Base-by-base conservation (phyloP, 768 basidiomycete species). In the Lactarius quietus region DNA sequence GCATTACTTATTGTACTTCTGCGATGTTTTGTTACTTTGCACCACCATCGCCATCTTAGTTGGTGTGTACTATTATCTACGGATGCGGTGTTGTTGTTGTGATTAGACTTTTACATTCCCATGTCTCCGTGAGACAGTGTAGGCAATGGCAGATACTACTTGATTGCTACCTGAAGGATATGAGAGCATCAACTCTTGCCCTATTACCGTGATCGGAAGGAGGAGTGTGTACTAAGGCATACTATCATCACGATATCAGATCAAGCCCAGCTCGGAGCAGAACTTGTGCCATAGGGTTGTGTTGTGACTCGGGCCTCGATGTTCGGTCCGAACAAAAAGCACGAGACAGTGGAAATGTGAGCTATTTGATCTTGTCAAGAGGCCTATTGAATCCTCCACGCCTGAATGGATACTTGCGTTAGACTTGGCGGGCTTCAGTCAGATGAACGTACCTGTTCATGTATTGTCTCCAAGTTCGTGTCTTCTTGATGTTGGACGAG, bases 381-480 rank as follows among this genome's bases (percentile, higher is more conserved):
- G 95, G 95, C 86, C 90, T 86, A 79, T 93, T 91, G 80, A 94
- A 91, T 57, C 92, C 91, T 68, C 93, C 92, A 68, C 89, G 88
- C 59, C 91, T 89, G 41, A 7, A 23, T 31, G 28, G 38, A 68
- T 60, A 14, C 33, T 28, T 31, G 38, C 18, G 36, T 48, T 41
- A 55, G 17, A n/a, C 28, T 56, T 64, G 63, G 63, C 68, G 31
- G 70, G 33, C 67, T 52, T 60, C 56, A 65, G 52, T 9, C 43
- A 67, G 31, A 29, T 26, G 36, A 66, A 60, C 82, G 56, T 70
- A 87, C 86, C 94, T 84, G 75, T 98, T 98, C 96, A 99, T 99
- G 76, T 99, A 99, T 76, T 98, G 96, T 69, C 94, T 82, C 95
- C 94, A 96, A 29, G 93, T 95, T 66, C 93, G 81, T 63, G 84